Evolutionary conservation across 2,329 filamentous ascomycete genomes (phyloP).

Genomic region (Trichoderma asperellum): DNA sequence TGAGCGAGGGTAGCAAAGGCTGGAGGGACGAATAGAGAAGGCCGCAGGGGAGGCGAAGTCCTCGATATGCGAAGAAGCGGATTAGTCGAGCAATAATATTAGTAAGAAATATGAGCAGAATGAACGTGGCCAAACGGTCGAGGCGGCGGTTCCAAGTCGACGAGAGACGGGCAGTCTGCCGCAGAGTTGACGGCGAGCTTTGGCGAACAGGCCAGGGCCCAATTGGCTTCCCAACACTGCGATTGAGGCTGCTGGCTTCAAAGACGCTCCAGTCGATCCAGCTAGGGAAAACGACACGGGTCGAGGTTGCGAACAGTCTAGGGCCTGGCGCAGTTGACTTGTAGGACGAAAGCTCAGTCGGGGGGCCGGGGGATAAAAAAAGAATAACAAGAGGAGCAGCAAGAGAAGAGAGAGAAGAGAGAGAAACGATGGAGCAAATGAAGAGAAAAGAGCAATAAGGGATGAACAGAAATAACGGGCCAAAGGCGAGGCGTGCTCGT

Average conservation of each 20-base stretch:
- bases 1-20: slow-evolving; percentile 29
- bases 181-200: slow-evolving; percentile 33
- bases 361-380: slow-evolving; percentile 13
- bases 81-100: slow-evolving; percentile 39
- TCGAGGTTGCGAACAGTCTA: slow-evolving; percentile 16
- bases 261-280: slow-evolving; percentile 20
- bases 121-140: slow-evolving; percentile 37
- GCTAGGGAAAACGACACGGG: slow-evolving; percentile 26
- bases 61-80: slow-evolving; percentile 21
- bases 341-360: slow-evolving; percentile 9
- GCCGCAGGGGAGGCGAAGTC: slow-evolving; percentile 13
- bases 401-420: slow-evolving; percentile 16
- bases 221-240: slow-evolving; percentile 32
- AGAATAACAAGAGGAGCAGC: slow-evolving; percentile 23
- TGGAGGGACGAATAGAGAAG: slow-evolving; percentile 27
- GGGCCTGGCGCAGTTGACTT: slow-evolving; percentile 22
- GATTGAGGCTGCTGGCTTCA: slow-evolving; percentile 19
- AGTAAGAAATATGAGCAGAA: slow-evolving; percentile 40
- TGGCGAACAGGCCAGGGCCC: slow-evolving; percentile 37
- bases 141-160: slow-evolving; percentile 33
- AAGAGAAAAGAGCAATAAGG: slow-evolving; percentile 28
- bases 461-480: slow-evolving; percentile 27
- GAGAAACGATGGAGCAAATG: slow-evolving; percentile 26
- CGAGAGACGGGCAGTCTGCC: slow-evolving; percentile 33
- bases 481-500: slow-evolving; percentile 26